Evolutionary conservation across 2,329 filamentous ascomycete species (phyloP), one percentile per base, ranked within the genome.

Genomic region (Pseudogymnoascus sp.): DNA sequence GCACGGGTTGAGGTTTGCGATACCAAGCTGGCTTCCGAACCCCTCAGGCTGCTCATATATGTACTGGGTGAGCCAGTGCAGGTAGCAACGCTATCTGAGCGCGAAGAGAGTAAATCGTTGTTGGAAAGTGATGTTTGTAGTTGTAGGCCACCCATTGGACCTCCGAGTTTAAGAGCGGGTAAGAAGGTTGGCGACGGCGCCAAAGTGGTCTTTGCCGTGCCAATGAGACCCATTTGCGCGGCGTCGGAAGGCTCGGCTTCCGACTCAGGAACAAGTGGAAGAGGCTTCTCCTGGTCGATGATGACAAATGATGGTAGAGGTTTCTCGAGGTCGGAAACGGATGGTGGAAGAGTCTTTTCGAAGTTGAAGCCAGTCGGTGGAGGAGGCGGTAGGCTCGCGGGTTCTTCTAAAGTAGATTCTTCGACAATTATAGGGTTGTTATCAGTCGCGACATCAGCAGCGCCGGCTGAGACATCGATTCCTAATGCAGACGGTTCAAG

Each of bases 1-100:
- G 92, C 93, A 63, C 93, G 82, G 1, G 93, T 97, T 1, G 93
- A 96, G 0, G 86, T 87, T 71, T 89, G 88, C 1, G 93, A 97
- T 1, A 91, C 74, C 31, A 90, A 80, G 74, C 91, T 96, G 59
- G 85, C 84, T 71, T 93, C 90, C 0, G 92, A 96, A 69, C 91
- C 89, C 33, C 89, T 87, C 63, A 81, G 76, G 69, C 81, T 84
- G 77, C 88, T 92, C 61, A 88, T 79, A 69, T 89, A 93, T 3
- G 90, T 93, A 73, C 87, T 90, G 70, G 84, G 88, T 65, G 90
- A 93, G 62, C 88, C 91, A 19, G 87, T 86, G 72, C 88, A 93
- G 7, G 87, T 84, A 40, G 88, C 87, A 68, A 91, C 83, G 67
- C 87, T 91, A 65, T 90, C 88, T 50, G 84, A 84, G 31, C 84